Evolutionary conservation across 2,329 filamentous ascomycete species (phyloP).

Genomic region (Nigrospora sphaerica): DNA sequence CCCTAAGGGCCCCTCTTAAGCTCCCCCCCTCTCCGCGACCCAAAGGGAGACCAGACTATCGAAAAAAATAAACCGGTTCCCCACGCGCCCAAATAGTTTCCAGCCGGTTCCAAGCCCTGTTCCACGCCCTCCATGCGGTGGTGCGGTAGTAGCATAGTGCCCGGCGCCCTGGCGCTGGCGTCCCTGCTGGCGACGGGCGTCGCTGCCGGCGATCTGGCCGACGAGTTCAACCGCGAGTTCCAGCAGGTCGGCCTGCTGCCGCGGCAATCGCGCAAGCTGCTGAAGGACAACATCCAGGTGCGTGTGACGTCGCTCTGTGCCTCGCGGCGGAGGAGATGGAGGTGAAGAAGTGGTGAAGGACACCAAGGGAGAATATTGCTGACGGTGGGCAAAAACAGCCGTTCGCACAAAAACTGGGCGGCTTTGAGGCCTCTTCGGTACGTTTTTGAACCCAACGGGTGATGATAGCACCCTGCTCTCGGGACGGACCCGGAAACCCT

Average conservation of each 20-base stretch:
- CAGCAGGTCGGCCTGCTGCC: conserved; percentile 23
- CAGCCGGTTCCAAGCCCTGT: too few relatives aligned
- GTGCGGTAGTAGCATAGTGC: too few relatives aligned
- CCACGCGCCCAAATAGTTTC: too few relatives aligned
- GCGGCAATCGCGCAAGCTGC: conserved; percentile 20
- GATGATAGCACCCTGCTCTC: background rate
- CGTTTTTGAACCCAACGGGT: conserved; percentile 4
- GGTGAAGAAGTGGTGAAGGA: background rate
- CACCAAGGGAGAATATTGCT: background rate
- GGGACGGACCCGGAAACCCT: background rate
- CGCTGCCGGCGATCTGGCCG: conserved; percentile 16
- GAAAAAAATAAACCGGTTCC: too few relatives aligned
- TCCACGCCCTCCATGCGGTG: too few relatives aligned
- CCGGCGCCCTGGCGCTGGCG: too few relatives aligned
- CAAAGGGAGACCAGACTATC: too few relatives aligned
- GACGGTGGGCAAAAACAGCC: conserved; percentile 11
- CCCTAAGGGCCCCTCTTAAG: too few relatives aligned
- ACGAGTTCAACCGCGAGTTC: conserved; percentile 28
- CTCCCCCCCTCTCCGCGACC: too few relatives aligned
- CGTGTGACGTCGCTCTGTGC: background rate
- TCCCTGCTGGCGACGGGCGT: background rate
- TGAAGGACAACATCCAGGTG: conserved; percentile 27
- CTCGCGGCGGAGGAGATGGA: background rate
- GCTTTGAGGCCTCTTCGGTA: conserved; percentile 26
- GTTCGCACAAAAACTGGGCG: conserved; percentile 33